Percentiles rank a stretch among this genome's conserved stretches.
Evolutionary conservation across 2,329 filamentous ascomycete genomes (phyloP).

Genomic region (Pseudogymnoascus sp.): DNA sequence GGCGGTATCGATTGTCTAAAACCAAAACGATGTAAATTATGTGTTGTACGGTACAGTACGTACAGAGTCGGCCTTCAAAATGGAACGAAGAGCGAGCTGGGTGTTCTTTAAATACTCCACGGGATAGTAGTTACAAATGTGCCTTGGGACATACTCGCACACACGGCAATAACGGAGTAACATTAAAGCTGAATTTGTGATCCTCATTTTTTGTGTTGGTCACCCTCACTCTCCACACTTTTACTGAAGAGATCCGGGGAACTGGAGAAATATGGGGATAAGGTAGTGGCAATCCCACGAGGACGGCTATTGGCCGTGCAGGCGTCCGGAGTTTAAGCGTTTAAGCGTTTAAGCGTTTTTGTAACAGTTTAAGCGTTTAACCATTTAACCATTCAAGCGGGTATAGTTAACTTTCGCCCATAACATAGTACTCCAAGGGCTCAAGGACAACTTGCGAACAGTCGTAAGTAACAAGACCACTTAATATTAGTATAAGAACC

Average conservation of each 20-base stretch:
- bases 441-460: not conserved
- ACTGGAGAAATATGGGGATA: not conserved
- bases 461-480: not conserved
- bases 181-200: not conserved
- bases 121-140: not conserved
- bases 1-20: constrained; percentile 22
- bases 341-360: not conserved
- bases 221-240: not conserved
- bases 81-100: not conserved
- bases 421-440: not conserved
- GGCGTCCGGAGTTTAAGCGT: not conserved
- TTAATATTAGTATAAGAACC: not conserved
- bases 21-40: constrained; percentile 20
- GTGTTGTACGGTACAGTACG: constrained; percentile 14
- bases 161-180: not conserved
- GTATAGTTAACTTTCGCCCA: constrained; percentile 10
- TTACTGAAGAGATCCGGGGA: not conserved
- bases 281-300: not conserved
- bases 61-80: constrained; percentile 11
- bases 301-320: not conserved
- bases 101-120: not conserved
- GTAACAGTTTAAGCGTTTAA: not conserved
- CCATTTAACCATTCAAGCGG: not conserved
- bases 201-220: not conserved
- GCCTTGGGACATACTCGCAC: not conserved